Evolutionary conservation across 1,139 yeast genomes (phyloP).

Genomic region (Blastobotrys serpentis): DNA sequence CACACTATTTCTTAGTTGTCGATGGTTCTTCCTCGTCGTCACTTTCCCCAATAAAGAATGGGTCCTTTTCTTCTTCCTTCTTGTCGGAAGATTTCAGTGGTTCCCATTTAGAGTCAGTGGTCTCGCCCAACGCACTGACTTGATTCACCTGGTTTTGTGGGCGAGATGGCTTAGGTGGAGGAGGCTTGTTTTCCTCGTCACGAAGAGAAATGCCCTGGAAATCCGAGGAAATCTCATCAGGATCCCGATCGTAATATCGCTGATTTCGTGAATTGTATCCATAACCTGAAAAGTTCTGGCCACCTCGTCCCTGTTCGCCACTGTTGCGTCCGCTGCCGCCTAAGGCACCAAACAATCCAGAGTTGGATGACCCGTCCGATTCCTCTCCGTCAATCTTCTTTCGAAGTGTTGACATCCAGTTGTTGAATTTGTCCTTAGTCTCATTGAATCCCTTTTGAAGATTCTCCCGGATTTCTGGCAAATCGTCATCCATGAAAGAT

Average conservation of each 20-base stretch:
- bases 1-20: conserved; percentile 2
- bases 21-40: conserved; percentile 59
- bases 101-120: conserved; percentile 52
- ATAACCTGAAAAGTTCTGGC: conserved; percentile 11
- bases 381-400: conserved; percentile 48
- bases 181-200: conserved; percentile 34
- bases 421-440: conserved; percentile 72
- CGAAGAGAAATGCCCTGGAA: conserved; percentile 56
- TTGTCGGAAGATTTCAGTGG: conserved; percentile 59
- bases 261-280: conserved; percentile 18
- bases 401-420: conserved; percentile 77
- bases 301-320: conserved; percentile 8
- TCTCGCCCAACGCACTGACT: conserved; percentile 18
- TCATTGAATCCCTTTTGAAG: conserved; percentile 79
- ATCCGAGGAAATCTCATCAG: conserved; percentile 47
- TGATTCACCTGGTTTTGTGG: conserved; percentile 28
- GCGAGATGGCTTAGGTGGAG: conserved; percentile 20
- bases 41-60: conserved; percentile 74
- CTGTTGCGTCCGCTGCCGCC: conserved; percentile 25
- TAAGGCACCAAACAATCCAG: conserved; percentile 27
- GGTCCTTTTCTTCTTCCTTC: conserved; percentile 56
- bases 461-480: conserved; percentile 67
- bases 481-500: conserved; percentile 56
- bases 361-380: conserved; percentile 12
- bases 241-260: conserved; percentile 29